Percentiles rank a stretch among this genome's conserved stretches.
phyloP scores from a whole-genome alignment of 345 rosid species.

The Eucalyptus pumila region DNA sequence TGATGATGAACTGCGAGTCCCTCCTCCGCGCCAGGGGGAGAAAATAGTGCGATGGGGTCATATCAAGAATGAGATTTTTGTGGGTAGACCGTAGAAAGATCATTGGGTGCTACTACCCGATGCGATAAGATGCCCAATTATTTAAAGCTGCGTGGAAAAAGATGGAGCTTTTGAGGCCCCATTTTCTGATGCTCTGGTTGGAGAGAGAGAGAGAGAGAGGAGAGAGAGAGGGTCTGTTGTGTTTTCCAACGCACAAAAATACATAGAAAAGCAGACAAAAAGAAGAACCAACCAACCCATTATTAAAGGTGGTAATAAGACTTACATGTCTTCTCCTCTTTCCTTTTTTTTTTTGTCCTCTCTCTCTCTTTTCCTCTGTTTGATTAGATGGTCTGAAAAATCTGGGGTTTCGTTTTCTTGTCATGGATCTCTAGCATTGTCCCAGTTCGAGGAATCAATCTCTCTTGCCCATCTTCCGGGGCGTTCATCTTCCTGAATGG shows the following conservation, averaged over 20 bases:
- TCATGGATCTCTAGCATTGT: conserved; percentile 12
- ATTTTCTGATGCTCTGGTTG: neutral
- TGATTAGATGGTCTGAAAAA: neutral
- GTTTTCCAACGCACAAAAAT: conserved; percentile 3
- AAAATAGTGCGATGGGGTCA: neutral
- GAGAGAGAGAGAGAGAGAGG: neutral
- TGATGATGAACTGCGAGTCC: neutral
- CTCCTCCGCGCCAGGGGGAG: neutral
- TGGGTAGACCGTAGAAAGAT: neutral
- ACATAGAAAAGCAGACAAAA: neutral
- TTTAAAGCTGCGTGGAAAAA: neutral
- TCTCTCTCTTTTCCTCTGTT: neutral
- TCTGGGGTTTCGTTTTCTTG: conserved; percentile 18
- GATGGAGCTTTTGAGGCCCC: neutral
- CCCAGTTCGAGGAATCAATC: conserved; percentile 5
- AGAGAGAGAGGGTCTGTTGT: neutral
- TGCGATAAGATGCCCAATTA: neutral
- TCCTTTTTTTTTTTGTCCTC: neutral
- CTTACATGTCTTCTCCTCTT: neutral
- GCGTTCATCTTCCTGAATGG: conserved; percentile 11
- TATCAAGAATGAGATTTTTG: neutral
- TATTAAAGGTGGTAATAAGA: conserved; percentile 5
- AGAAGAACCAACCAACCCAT: conserved; percentile 1
- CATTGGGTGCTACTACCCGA: neutral
- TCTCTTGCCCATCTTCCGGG: conserved; percentile 15